Conservation (phyloP, 176 grass and related monocot genomes). For the Avena insularis region DNA sequence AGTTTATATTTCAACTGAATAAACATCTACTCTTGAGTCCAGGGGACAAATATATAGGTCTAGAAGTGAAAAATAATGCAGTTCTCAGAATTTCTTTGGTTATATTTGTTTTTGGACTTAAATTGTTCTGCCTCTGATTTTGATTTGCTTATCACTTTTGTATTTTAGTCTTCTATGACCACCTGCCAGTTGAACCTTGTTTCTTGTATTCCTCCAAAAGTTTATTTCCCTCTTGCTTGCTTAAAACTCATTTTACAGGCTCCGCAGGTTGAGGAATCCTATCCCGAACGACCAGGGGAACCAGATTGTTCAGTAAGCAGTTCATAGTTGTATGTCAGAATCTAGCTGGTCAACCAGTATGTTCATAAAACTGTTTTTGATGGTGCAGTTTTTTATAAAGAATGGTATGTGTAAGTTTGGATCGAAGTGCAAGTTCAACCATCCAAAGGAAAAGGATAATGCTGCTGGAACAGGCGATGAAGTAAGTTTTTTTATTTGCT, state of each 20-base stretch:
- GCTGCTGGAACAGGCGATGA: constrained; percentile 41
- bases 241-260: constrained; percentile 60
- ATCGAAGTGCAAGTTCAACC: constrained; percentile 90
- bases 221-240: constrained; percentile 39
- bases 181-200: constrained; percentile 18
- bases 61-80: constrained; percentile 32
- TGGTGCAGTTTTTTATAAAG: constrained; percentile 74
- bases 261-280: constrained; percentile 57
- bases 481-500: constrained; percentile 43
- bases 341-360: constrained; percentile 31
- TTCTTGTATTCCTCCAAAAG: constrained; percentile 28
- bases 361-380: constrained; percentile 41
- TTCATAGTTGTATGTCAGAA: constrained; percentile 40
- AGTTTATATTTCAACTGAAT: constrained; percentile 3
- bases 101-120: constrained; percentile 28
- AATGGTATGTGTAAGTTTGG: constrained; percentile 71
- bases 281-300: constrained; percentile 75
- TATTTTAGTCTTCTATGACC: constrained; percentile 23
- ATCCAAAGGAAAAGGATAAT: constrained; percentile 64
- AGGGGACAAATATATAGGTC: background rate
- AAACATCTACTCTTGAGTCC: constrained; percentile 19
- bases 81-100: background rate
- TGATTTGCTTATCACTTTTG: constrained; percentile 1
- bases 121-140: constrained; percentile 8
- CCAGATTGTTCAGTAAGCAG: constrained; percentile 85